Evolutionary conservation across 768 basidiomycete species (phyloP).

Genomic region (Lactifluus echinatus): DNA sequence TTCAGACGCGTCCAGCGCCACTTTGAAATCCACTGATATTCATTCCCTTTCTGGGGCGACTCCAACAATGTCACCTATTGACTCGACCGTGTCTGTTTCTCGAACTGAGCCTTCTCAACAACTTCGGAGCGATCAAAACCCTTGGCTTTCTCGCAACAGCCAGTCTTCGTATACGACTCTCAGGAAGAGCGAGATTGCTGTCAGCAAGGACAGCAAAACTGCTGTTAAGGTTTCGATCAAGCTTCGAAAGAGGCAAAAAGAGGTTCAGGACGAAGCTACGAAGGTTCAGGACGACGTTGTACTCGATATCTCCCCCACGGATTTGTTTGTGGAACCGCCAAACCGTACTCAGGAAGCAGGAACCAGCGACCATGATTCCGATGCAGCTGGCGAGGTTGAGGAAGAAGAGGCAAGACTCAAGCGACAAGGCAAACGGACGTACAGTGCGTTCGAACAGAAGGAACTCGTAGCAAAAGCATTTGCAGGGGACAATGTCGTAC

Average conservation of each 20-base stretch:
- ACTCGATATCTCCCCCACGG: constrained; percentile 65
- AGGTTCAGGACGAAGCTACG: constrained; percentile 47
- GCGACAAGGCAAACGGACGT: constrained; percentile 33
- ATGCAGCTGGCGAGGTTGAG: constrained; percentile 58
- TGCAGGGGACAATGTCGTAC: constrained; percentile 93
- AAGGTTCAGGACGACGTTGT: constrained; percentile 63
- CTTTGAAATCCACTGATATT: constrained; percentile 50
- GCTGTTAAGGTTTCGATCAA: constrained; percentile 63
- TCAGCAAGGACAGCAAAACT: constrained; percentile 56
- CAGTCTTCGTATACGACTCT: constrained; percentile 34
- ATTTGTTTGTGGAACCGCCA: constrained; percentile 32
- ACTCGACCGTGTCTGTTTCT: constrained; percentile 18
- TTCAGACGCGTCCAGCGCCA: constrained; percentile 61
- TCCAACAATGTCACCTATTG: constrained; percentile 11
- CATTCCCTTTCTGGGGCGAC: constrained; percentile 31
- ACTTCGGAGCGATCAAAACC: constrained; percentile 41
- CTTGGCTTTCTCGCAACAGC: constrained; percentile 57
- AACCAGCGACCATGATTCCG: constrained; percentile 34
- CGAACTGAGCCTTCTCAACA: constrained; percentile 20
- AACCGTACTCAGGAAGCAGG: constrained; percentile 14
- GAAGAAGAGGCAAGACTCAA: constrained; percentile 51
- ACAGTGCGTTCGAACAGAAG: constrained; percentile 76
- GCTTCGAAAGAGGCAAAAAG: constrained; percentile 56
- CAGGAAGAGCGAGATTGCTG: constrained; percentile 65
- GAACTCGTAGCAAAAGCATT: constrained; percentile 93